Evolutionary conservation across 2,329 filamentous ascomycete species (phyloP), one percentile per base, ranked within the genome.

Genomic region (Moelleriella libera): DNA sequence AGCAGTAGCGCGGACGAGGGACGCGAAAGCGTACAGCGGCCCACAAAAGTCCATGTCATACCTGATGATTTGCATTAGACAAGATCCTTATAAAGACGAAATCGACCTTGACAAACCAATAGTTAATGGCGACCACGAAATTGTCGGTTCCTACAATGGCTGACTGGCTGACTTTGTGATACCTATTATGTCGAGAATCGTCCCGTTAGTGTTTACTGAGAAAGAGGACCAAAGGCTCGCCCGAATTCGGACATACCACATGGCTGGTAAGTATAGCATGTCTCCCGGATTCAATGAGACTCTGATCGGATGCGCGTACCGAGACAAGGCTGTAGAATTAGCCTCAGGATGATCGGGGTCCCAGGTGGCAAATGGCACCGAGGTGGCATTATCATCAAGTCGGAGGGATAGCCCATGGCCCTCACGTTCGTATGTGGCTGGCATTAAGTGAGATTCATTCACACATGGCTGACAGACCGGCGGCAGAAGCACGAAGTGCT

Each of bases 21-120:
- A 67, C 32, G 69, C 70, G 44, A 75, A 60, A 2, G 82, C 74
- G 64, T 82, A 88, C 37, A 88, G 75, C 0, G 76, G 73, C 0
- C 85, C 83, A 30, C 70, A 70, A 55, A 86, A 89, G 31, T 87
- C 82, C 74, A 89, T 83, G 59, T 90, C 85, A 54, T 88, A 88
- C 83, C 80, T 83, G 37, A 43, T 40, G 51, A 45, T 8, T 37
- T 21, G 39, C 47, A 49, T 48, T 41, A 31, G 31, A 45, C 46
- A 32, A 28, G 34, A 52, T 41, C n/a, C 11, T 6, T 43, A 30
- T 31, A 10, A 21, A 34, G 47, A 10, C n/a, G 11, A 7, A 12
- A 7, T n/a, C 3, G 14, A 56, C 68, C 58, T 62, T 21, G 21
- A 21, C 21, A 21, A 21, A 83, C 83, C 86, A 92, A 61, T 90